Evolutionary conservation across 257 asterid species (phyloP).

Genomic region (Solanum phureja): DNA sequence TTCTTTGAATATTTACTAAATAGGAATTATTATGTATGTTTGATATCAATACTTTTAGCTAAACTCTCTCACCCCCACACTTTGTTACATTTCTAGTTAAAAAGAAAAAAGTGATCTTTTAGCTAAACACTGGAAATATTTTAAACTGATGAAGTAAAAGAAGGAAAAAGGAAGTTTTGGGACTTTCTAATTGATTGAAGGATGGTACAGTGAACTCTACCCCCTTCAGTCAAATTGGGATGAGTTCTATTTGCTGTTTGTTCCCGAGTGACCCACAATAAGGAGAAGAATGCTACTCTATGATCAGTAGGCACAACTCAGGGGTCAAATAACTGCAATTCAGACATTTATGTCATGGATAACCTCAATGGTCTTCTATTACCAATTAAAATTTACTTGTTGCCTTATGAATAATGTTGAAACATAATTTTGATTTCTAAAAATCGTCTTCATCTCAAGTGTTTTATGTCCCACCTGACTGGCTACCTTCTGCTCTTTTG

Average conservation of each 20-base stretch:
- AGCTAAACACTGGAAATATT: background rate
- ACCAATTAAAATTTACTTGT: background rate
- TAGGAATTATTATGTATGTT: background rate
- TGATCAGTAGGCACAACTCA: background rate
- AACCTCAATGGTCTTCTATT: background rate
- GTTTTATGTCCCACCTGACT: background rate
- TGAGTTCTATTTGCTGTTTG: background rate
- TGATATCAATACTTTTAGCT: background rate
- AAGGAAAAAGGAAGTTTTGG: background rate
- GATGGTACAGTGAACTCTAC: background rate
- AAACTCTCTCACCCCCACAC: background rate
- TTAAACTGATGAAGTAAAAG: background rate
- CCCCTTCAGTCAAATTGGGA: background rate
- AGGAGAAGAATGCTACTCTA: background rate
- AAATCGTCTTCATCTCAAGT: background rate
- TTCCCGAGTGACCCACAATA: background rate
- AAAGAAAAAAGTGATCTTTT: background rate
- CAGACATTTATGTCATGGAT: background rate
- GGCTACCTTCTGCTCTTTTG: background rate
- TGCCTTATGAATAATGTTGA: background rate
- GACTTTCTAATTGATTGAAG: background rate
- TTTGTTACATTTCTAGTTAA: background rate
- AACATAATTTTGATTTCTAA: background rate
- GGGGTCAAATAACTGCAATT: background rate
- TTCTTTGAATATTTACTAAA: background rate